Evolutionary conservation across 106 monocot species (phyloP).

Genomic region (Dendrobium nobile): DNA sequence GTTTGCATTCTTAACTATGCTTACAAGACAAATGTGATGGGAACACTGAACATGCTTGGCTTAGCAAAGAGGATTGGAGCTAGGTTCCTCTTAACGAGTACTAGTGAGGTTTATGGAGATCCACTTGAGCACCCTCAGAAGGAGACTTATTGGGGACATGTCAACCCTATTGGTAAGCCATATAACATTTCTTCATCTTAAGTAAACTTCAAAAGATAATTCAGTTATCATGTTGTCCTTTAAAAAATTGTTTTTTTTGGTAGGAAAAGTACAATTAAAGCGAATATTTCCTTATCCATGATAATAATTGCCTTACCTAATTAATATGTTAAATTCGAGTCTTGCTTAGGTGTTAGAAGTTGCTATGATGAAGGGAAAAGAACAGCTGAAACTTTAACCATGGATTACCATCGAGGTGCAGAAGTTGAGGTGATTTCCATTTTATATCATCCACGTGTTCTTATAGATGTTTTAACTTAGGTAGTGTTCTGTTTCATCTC

Average conservation of each 20-base stretch:
- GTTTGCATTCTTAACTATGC: conserved; percentile 30
- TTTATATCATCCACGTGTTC: not conserved
- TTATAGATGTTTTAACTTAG: not conserved
- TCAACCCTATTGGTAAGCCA: conserved; percentile 77
- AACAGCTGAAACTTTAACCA: conserved; percentile 88
- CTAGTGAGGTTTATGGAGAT: conserved; percentile 95
- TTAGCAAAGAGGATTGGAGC: conserved; percentile 94
- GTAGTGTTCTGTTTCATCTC: not conserved
- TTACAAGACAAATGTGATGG: conserved; percentile 98
- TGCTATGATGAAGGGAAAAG: conserved; percentile 97
- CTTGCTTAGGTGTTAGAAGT: conserved; percentile 70
- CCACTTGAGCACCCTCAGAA: conserved; percentile 94
- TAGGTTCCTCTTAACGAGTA: conserved; percentile 85
- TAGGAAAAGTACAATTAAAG: not conserved
- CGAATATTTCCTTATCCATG: not conserved
- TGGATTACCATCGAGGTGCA: conserved; percentile 97
- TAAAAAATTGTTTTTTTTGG: not conserved
- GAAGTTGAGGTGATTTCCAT: conserved; percentile 56
- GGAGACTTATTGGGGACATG: conserved; percentile 96
- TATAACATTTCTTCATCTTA: not conserved
- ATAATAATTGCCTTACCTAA: not conserved
- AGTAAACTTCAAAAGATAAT: not conserved
- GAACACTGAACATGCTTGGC: conserved; percentile 94
- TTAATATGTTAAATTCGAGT: conserved; percentile 4
- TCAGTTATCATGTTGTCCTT: not conserved